A percentile compares a stretch with the other conserved stretches of the same genome.
Evolutionary conservation across 164 flowering plant genomes (phyloP).

Genomic region (Chimonanthus praecox): DNA sequence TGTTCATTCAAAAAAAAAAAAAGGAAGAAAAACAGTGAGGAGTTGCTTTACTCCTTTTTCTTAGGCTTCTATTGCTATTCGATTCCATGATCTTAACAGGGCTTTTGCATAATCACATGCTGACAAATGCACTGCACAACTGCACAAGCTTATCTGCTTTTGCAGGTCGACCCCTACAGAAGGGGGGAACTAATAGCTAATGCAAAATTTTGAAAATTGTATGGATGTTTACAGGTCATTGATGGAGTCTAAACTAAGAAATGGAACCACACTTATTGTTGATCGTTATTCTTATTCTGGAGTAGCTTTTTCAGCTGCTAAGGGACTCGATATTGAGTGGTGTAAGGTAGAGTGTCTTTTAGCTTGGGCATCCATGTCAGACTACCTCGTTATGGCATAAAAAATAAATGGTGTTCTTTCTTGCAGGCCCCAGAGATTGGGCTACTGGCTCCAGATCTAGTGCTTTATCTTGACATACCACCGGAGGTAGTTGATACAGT

Average conservation of each 20-base stretch:
- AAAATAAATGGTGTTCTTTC: not conserved
- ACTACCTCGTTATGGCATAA: not conserved
- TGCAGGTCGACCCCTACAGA: no score
- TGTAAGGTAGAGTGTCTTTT: conserved; percentile 56
- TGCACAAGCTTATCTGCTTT: no score
- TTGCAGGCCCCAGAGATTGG: conserved; percentile 70
- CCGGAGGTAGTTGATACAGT: conserved; percentile 48
- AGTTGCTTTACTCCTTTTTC: no score
- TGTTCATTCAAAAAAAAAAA: no score
- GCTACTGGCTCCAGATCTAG: conserved; percentile 71
- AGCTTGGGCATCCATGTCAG: not conserved
- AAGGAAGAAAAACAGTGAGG: no score
- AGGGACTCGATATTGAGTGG: conserved; percentile 89
- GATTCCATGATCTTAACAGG: no score
- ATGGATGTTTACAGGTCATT: conserved; percentile 42
- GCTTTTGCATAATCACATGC: no score
- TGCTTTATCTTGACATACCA: conserved; percentile 56
- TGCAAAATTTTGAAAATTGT: no score
- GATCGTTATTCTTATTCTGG: conserved; percentile 94
- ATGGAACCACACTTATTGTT: conserved; percentile 72
- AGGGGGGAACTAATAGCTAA: no score
- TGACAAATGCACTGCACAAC: no score
- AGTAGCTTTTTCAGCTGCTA: conserved; percentile 89
- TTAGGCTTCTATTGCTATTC: no score
- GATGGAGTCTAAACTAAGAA: conserved; percentile 71